Evolutionary conservation across 805 yeast genomes (phyloP), one percentile per base, ranked within the genome.

Genomic region (Komagataella ulmi): DNA sequence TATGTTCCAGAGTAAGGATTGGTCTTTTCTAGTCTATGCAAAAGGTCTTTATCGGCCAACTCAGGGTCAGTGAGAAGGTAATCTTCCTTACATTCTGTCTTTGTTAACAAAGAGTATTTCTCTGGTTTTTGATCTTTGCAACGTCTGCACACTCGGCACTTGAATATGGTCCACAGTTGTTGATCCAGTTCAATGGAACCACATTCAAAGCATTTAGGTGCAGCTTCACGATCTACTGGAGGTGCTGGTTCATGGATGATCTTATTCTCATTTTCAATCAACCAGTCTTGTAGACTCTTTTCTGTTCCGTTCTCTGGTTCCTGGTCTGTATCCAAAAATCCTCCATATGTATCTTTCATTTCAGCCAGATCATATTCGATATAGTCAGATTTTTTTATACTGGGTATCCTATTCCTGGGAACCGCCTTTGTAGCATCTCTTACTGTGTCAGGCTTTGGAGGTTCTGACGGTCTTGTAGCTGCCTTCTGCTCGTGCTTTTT

Each of bases 61-160:
- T 93, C 99, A 0, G 97, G 93, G 49, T 93, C 99, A 0, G 99
- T 93, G 24, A 93, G 65, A 46, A 93, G 75, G 64, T 93, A 93
- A 67, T 93, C 99, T 58, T 86, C 91, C 45, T 81, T 78, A 65
- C 97, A 89, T 66, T 93, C 99, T 0, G 99, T 93, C 67, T 93
- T 93, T 6, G 99, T 93, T 50, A 93, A 67, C 18, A 93, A 66
- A 0, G 98, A 79, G 64, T 91, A 93, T 61, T 93, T 93, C 45
- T 93, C 96, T 0, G 97, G 96, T 19, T 68, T 67, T 53, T 74
- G 73, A 58, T 79, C 79, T 40, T 79, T 80, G 65, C 99, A 93
- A 50, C 75, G 71, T 50, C 83, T 77, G 65, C 99, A 93, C 7
- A 90, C 97, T 12, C 87, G 72, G 24, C 83, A 69, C 17, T 73